A percentile compares a stretch with the other conserved stretches of the same genome.
These are phyloP conservation scores for Dothideomycetes sp. DNA, from an alignment of 2,329 filamentous ascomycete genomes.

Conservation along the genomic window DNA sequence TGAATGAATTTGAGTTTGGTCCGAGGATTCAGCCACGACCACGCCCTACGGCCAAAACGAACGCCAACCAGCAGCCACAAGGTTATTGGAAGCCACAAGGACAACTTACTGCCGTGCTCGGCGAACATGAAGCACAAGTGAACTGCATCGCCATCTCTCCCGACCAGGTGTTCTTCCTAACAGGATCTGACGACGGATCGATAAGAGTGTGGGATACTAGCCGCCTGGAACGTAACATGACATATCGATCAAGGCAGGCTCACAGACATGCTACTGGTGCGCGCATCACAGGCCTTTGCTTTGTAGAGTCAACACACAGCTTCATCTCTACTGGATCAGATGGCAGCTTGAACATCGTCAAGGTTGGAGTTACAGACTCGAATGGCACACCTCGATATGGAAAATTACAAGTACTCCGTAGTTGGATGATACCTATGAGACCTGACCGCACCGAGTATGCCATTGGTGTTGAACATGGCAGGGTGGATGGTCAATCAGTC, in stretches of 20 bases:
- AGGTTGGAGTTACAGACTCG: conserved; percentile 57
- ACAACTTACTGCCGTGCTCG: conserved; percentile 75
- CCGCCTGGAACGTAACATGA: conserved; percentile 82
- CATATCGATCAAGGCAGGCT: conserved; percentile 76
- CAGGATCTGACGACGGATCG: conserved; percentile 80
- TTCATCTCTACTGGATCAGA: conserved; percentile 87
- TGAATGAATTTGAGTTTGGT: conserved; percentile 59
- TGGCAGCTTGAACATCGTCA: conserved; percentile 81
- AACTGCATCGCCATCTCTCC: conserved; percentile 75
- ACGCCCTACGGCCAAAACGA: conserved; percentile 56
- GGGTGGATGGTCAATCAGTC: conserved; percentile 69
- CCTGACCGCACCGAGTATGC: conserved; percentile 54
- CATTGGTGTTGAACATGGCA: conserved; percentile 88
- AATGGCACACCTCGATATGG: conserved; percentile 56
- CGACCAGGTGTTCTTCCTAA: conserved; percentile 91
- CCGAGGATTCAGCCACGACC: conserved; percentile 41
- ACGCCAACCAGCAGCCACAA: conserved; percentile 34
- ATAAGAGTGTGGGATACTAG: conserved; percentile 92
- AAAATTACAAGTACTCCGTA: conserved; percentile 64
- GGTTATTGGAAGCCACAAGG: conserved; percentile 77
- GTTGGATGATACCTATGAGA: conserved; percentile 57
- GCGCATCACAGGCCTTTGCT: conserved; percentile 73
- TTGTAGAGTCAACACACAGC: conserved; percentile 87
- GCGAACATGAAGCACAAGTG: conserved; percentile 75
- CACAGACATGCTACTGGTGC: conserved; percentile 64